Conservation (phyloP, 345 rosid species). For the Citrus trifoliata region DNA sequence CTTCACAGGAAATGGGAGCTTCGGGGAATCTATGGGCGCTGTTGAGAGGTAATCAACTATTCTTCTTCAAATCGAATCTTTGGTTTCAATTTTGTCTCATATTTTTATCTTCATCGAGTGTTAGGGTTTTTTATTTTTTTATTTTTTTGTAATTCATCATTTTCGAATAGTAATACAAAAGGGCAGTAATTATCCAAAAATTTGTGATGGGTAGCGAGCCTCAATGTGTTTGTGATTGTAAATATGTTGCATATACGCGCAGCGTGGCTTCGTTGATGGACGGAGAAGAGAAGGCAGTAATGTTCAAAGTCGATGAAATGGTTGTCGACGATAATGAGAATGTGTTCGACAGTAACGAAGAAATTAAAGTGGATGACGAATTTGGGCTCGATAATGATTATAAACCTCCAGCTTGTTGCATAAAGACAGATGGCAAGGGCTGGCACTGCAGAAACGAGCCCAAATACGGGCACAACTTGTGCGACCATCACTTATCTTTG, state of each 20-base stretch:
- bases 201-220: constrained; percentile 20
- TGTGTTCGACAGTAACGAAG: constrained; percentile 20
- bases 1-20: constrained; percentile 58
- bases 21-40: constrained; percentile 58
- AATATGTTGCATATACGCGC: constrained; percentile 20
- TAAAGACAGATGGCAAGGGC: constrained; percentile 30
- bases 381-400: constrained; percentile 16
- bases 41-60: constrained; percentile 50
- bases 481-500: constrained; percentile 23
- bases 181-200: constrained; percentile 30
- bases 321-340: constrained; percentile 29
- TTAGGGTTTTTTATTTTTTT: constrained; percentile 48
- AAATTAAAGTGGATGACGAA: constrained; percentile 4
- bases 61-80: constrained; percentile 19
- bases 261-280: constrained; percentile 47
- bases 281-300: constrained; percentile 22
- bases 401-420: constrained; percentile 5
- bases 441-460: constrained; percentile 27
- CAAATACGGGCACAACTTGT: constrained; percentile 21
- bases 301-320: constrained; percentile 31
- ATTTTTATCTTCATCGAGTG: constrained; percentile 20
- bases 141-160: background rate
- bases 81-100: constrained; percentile 10
- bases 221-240: constrained; percentile 15
- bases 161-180: constrained; percentile 15